Conservation (phyloP, 768 basidiomycete genomes). For the Austroboletus festivus region DNA sequence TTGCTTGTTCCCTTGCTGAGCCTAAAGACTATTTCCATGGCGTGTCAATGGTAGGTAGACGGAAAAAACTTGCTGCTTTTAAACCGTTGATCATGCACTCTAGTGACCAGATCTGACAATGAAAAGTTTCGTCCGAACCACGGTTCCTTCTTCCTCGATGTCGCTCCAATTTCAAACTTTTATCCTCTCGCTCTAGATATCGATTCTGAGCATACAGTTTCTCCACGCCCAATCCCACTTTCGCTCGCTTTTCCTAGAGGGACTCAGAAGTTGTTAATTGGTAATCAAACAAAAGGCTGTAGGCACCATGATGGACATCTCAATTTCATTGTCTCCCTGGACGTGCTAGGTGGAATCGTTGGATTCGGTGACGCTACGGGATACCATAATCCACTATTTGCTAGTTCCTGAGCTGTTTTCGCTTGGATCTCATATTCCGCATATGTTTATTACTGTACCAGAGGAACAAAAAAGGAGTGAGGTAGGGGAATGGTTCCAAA, state of each 20-base stretch:
- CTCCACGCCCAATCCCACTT: conserved; percentile 7
- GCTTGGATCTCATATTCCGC: conserved; percentile 13
- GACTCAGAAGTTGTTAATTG: background rate
- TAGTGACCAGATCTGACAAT: conserved; percentile 9
- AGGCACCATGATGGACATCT: conserved; percentile 10
- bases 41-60: background rate
- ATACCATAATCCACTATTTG: background rate
- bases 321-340: background rate
- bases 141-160: too few species aligned
- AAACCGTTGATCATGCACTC: conserved; percentile 5
- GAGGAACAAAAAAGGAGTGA: too few species aligned
- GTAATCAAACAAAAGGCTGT: background rate
- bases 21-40: conserved; percentile 1
- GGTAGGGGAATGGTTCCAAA: too few species aligned
- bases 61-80: conserved; percentile 3
- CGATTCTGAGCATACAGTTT: conserved; percentile 7
- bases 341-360: background rate
- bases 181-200: conserved; percentile 10
- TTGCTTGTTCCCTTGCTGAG: conserved; percentile 10
- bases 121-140: too few species aligned
- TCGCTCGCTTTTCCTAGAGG: conserved; percentile 9
- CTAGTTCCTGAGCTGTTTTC: background rate
- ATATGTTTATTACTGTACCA: too few species aligned
- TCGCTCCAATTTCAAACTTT: conserved; percentile 4
- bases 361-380: background rate